Conservation (phyloP, 768 basidiomycete genomes). For the Rhizopogon vesiculosus region DNA sequence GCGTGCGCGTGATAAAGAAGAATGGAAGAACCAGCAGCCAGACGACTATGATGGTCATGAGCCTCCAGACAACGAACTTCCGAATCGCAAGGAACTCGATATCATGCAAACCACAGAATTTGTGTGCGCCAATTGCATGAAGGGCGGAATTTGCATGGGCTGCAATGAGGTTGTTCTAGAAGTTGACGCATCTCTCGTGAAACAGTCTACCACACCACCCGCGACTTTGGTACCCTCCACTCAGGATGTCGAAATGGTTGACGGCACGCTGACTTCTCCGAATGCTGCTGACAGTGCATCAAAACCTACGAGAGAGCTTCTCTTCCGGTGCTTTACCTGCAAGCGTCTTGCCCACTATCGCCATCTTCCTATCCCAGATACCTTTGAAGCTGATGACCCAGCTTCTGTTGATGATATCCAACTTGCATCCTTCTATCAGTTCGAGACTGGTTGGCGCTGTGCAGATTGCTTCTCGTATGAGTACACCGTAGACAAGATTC, state of each 20-base stretch:
- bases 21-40: constrained; percentile 29
- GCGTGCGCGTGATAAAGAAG: constrained; percentile 42
- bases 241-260: constrained; percentile 33
- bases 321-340: constrained; percentile 83
- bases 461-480: constrained; percentile 71
- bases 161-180: constrained; percentile 57
- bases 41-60: constrained; percentile 18
- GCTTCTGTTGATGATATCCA: constrained; percentile 26
- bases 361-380: constrained; percentile 54
- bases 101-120: constrained; percentile 70
- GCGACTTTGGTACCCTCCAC: not conserved
- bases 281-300: constrained; percentile 14
- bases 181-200: constrained; percentile 32
- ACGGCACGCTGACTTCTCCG: constrained; percentile 11
- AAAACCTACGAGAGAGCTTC: constrained; percentile 35
- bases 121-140: constrained; percentile 68
- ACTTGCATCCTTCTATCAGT: constrained; percentile 62
- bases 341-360: constrained; percentile 79
- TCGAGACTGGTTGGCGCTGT: constrained; percentile 57
- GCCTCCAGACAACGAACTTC: constrained; percentile 25
- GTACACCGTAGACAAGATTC: constrained; percentile 73
- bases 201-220: constrained; percentile 8
- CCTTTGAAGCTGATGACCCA: constrained; percentile 25
- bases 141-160: constrained; percentile 75
- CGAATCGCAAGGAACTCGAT: constrained; percentile 43